phyloP scores from a whole-genome alignment of 108 stramenopile genomes.

The Discostella stelligeroides region DNA sequence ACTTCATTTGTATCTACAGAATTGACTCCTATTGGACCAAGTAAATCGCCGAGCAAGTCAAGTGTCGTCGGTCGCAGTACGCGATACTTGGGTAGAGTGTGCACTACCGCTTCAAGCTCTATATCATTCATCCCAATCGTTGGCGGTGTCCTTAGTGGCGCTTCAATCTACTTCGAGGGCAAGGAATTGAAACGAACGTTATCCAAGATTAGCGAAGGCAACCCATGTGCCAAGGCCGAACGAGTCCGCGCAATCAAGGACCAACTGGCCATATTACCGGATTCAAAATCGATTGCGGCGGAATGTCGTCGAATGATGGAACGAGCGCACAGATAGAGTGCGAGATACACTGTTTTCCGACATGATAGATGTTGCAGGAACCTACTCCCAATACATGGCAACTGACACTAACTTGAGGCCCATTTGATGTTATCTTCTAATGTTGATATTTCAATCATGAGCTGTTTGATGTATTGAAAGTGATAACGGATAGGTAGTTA shows the following conservation, averaged over 20 bases:
- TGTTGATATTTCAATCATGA: too few relatives aligned
- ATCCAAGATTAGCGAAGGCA: slow-evolving; percentile 39
- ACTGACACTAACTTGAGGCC: too few relatives aligned
- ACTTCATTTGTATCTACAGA: slow-evolving; percentile 1
- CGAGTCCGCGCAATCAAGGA: slow-evolving; percentile 24
- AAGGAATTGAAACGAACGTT: slow-evolving; percentile 43
- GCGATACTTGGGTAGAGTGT: slow-evolving; percentile 38
- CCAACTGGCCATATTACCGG: slow-evolving; percentile 38
- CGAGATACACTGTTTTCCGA: too few relatives aligned
- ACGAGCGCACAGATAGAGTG: slow-evolving; percentile 3
- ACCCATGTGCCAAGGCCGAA: slow-evolving; percentile 46
- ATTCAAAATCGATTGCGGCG: slow-evolving; percentile 37
- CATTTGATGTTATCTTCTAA: too few relatives aligned
- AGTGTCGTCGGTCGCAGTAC: slow-evolving; percentile 28
- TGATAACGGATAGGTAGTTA: too few relatives aligned
- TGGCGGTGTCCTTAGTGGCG: slow-evolving; percentile 42
- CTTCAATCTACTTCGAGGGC: slow-evolving; percentile 36
- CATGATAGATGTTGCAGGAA: too few relatives aligned
- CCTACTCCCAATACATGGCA: too few relatives aligned
- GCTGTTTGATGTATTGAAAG: too few relatives aligned
- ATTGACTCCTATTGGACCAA: neutral
- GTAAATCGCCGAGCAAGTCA: slow-evolving; percentile 2
- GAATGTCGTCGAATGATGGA: slow-evolving; percentile 41
- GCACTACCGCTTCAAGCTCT: slow-evolving; percentile 30
- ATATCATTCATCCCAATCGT: slow-evolving; percentile 38